Conservation (phyloP, 2,329 filamentous ascomycete genomes). For the Cercospora zeina region DNA sequence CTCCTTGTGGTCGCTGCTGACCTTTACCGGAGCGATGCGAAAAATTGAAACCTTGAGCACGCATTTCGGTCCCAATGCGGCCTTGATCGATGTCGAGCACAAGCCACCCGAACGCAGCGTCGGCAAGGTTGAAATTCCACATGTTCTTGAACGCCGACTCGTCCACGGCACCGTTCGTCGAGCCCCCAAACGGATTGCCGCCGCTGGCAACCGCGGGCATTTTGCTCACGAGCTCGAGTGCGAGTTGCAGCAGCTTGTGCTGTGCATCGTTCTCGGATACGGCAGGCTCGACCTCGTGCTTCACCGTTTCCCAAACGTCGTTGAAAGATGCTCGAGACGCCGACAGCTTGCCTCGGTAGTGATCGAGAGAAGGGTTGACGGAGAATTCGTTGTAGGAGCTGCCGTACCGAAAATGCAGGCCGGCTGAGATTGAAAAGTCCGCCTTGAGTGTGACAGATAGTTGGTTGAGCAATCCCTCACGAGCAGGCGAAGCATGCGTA, state of each 20-base stretch:
- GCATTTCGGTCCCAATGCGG: slow-evolving; percentile 96
- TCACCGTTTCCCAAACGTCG: slow-evolving; percentile 99
- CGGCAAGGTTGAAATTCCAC: slow-evolving; percentile 99
- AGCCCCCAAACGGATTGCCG: slow-evolving; percentile 92
- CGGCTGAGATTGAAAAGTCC: slow-evolving; percentile 96
- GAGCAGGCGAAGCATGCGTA: slow-evolving; percentile 93
- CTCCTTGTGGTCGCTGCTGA: slow-evolving; percentile 44
- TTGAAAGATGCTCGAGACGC: slow-evolving; percentile 98
- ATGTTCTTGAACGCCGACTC: slow-evolving; percentile 99
- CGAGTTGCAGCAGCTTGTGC: slow-evolving; percentile 86
- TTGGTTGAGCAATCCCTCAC: slow-evolving; percentile 95
- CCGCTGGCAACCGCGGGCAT: slow-evolving; percentile 95
- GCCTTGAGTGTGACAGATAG: slow-evolving; percentile 96
- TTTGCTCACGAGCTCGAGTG: slow-evolving; percentile 90
- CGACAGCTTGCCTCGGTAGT: slow-evolving; percentile 97
- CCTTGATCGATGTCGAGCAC: slow-evolving; percentile 94
- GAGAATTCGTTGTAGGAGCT: slow-evolving; percentile 99
- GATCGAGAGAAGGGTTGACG: slow-evolving; percentile 94
- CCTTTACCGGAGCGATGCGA: slow-evolving; percentile 85
- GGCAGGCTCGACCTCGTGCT: slow-evolving; percentile 89
- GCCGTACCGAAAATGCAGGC: slow-evolving; percentile 96
- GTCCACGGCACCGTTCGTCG: slow-evolving; percentile 83
- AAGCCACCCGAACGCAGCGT: slow-evolving; percentile 94
- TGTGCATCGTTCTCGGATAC: slow-evolving; percentile 93
- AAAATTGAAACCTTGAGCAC: slow-evolving; percentile 98